phyloP scores from a whole-genome alignment of 768 basidiomycete species.

The Dioszegia hungarica region DNA sequence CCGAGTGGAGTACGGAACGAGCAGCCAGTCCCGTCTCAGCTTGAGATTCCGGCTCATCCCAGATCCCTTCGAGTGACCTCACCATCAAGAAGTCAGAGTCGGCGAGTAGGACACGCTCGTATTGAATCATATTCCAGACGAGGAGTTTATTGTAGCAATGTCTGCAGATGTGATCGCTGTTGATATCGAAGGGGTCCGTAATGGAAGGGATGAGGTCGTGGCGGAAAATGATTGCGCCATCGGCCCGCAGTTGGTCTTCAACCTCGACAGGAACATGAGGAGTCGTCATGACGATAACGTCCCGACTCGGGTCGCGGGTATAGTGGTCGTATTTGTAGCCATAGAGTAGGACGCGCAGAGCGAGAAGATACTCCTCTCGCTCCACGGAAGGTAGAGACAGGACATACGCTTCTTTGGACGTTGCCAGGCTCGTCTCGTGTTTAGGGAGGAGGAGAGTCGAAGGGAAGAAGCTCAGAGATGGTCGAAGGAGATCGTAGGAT shows the following conservation, averaged over 20 bases:
- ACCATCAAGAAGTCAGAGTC: constrained; percentile 17
- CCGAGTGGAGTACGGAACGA: no score
- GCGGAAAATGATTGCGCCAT: constrained; percentile 15
- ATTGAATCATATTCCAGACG: constrained; percentile 22
- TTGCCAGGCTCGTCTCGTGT: not conserved
- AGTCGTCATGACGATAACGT: constrained; percentile 20
- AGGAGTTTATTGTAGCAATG: constrained; percentile 24
- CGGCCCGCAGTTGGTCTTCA: constrained; percentile 9
- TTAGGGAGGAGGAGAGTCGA: not conserved
- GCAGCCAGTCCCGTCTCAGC: no score
- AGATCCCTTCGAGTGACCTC: constrained; percentile 15
- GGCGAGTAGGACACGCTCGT: constrained; percentile 12
- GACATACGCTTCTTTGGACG: constrained; percentile 23
- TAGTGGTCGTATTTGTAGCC: constrained; percentile 16
- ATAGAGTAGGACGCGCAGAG: constrained; percentile 16
- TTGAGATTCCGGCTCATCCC: constrained; percentile 4
- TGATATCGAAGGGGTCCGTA: constrained; percentile 1
- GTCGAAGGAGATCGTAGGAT: not conserved
- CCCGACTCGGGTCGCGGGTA: constrained; percentile 13
- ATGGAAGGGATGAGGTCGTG: constrained; percentile 11
- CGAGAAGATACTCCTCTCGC: constrained; percentile 8
- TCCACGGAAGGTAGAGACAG: constrained; percentile 17
- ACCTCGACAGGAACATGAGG: constrained; percentile 5
- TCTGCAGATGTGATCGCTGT: constrained; percentile 2
- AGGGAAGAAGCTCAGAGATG: not conserved